Evolutionary conservation across 2,329 filamentous ascomycete species (phyloP).

Genomic region (Thermothelomyces thermophilus): DNA sequence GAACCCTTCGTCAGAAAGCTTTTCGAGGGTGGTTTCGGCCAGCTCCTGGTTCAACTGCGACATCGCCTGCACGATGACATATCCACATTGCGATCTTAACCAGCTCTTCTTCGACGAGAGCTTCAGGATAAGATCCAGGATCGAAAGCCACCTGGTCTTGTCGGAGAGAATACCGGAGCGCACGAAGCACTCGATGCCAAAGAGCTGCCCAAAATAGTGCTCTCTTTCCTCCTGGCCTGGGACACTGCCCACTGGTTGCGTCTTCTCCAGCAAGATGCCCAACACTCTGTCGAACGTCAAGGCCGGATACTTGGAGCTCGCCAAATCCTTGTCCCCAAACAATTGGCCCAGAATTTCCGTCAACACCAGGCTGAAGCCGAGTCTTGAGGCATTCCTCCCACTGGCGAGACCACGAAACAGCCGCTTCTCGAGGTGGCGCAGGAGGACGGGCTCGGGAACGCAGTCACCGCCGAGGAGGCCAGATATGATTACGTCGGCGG

Average conservation of each 20-base stretch:
- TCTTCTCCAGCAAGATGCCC: constrained; percentile 49
- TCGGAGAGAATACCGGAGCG: constrained; percentile 68
- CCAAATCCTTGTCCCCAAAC: constrained; percentile 46
- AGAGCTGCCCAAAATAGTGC: constrained; percentile 76
- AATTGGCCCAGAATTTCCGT: constrained; percentile 72
- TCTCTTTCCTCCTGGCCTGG: constrained; percentile 75
- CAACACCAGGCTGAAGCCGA: constrained; percentile 85
- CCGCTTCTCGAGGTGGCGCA: constrained; percentile 56
- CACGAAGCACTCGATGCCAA: constrained; percentile 80
- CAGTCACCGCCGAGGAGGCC: constrained; percentile 46
- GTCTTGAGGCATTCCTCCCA: constrained; percentile 76
- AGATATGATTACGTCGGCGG: constrained; percentile 52
- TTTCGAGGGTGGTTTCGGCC: constrained; percentile 55
- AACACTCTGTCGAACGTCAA: constrained; percentile 52
- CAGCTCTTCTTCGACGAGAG: constrained; percentile 78
- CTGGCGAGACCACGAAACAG: constrained; percentile 86
- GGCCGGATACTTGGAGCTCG: constrained; percentile 42
- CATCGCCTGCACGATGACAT: constrained; percentile 68
- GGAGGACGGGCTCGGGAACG: constrained; percentile 46
- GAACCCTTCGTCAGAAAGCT: constrained; percentile 57
- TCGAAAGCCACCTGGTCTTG: constrained; percentile 52
- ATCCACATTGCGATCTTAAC: constrained; percentile 82
- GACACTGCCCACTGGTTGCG: constrained; percentile 46
- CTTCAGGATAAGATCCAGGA: constrained; percentile 67
- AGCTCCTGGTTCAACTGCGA: constrained; percentile 53